Percentiles rank a stretch among this genome's conserved stretches.
Evolutionary conservation across 345 rosid genomes (phyloP).

Genomic region (Murraya paniculata): DNA sequence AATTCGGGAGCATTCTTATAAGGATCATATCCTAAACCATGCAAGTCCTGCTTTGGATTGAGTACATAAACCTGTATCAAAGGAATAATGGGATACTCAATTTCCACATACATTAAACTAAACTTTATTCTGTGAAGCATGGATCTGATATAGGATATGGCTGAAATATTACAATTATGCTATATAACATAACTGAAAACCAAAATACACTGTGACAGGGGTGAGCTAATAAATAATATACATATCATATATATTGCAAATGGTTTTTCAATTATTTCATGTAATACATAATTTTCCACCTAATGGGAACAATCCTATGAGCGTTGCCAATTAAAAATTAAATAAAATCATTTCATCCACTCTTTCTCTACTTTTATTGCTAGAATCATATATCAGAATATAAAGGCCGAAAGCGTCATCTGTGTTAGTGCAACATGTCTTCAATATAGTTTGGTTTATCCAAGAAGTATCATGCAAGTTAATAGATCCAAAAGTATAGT

Average conservation of each 20-base stretch:
- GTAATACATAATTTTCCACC: neutral
- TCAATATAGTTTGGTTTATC: neutral
- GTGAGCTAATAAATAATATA: neutral
- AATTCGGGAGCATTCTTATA: slow-evolving; percentile 96
- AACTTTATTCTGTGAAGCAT: neutral
- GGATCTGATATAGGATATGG: neutral
- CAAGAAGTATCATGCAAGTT: neutral
- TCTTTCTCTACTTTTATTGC: neutral
- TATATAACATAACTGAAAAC: neutral
- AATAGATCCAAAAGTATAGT: neutral
- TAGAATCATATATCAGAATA: neutral
- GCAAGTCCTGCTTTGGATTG: slow-evolving; percentile 84
- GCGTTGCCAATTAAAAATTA: neutral
- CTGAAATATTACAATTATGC: neutral
- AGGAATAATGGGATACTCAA: slow-evolving; percentile 10
- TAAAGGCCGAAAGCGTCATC: neutral
- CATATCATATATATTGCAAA: neutral
- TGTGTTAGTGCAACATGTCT: neutral
- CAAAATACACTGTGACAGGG: neutral
- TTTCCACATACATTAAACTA: neutral
- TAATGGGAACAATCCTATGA: neutral
- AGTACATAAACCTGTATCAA: slow-evolving; percentile 61
- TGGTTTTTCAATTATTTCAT: neutral
- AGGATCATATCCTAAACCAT: slow-evolving; percentile 95
- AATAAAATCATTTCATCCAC: neutral